phyloP scores from a whole-genome alignment of 371 early-diverging fungal species.

The Thermomucor indicae-seudaticae region DNA sequence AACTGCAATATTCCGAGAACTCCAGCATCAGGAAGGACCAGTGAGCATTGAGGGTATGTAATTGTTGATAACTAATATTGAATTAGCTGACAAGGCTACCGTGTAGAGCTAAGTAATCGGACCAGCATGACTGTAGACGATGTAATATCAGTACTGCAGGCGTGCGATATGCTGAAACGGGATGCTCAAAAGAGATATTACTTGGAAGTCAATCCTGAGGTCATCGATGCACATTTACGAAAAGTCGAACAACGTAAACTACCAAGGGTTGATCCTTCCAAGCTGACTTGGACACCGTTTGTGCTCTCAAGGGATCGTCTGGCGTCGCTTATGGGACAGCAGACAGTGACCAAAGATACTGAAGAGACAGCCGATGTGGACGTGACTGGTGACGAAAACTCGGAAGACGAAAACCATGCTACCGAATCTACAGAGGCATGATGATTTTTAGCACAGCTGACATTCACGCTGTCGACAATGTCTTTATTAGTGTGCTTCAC shows the following conservation, averaged over 20 bases:
- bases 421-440: no score
- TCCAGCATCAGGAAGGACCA: conserved; percentile 24
- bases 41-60: conserved; percentile 43
- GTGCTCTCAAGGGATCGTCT: conserved; percentile 42
- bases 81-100: background rate
- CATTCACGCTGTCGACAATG: no score
- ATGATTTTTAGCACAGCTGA: no score
- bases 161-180: conserved; percentile 38
- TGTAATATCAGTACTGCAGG: conserved; percentile 66
- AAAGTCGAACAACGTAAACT: conserved; percentile 37
- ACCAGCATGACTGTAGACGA: conserved; percentile 74
- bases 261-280: conserved; percentile 45
- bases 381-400: no score
- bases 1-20: conserved; percentile 27
- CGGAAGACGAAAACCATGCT: no score
- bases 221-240: conserved; percentile 34
- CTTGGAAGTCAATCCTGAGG: conserved; percentile 24
- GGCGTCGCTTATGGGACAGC: conserved; percentile 6
- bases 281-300: conserved; percentile 66
- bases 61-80: background rate
- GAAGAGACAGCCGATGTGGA: no score
- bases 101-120: conserved; percentile 43
- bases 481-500: no score
- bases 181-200: conserved; percentile 10
- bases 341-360: no score